These are phyloP conservation scores for Drechmeria coniospora DNA, from an alignment of 2,329 filamentous ascomycete species.

Conservation along the genomic window DNA sequence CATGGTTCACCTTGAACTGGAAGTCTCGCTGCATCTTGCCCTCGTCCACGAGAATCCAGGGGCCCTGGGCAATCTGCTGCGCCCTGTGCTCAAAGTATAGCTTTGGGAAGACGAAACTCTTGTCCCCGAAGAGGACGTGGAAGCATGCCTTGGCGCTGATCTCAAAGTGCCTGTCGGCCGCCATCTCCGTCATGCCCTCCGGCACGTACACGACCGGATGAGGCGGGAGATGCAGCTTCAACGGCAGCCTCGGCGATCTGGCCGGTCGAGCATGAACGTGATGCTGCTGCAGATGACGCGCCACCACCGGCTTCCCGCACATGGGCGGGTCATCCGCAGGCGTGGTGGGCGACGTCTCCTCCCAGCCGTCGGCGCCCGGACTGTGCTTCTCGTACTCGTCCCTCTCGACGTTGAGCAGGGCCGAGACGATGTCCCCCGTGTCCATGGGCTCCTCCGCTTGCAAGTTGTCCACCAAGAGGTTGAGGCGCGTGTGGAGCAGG, in stretches of 20 bases:
- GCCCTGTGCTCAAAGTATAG: conserved; percentile 73
- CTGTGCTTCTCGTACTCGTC: conserved; percentile 41
- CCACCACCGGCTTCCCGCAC: conserved; percentile 19
- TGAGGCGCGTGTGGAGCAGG: conserved; percentile 68
- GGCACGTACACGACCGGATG: conserved; percentile 76
- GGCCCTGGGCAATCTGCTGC: conserved; percentile 67
- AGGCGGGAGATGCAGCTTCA: conserved; percentile 68
- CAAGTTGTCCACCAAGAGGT: conserved; percentile 69
- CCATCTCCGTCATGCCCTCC: conserved; percentile 59
- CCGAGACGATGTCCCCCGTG: conserved; percentile 54
- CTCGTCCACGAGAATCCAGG: conserved; percentile 61
- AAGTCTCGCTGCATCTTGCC: conserved; percentile 65
- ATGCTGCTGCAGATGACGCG: conserved; percentile 16
- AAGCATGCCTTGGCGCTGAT: conserved; percentile 90
- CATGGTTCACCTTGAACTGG: conserved; percentile 57
- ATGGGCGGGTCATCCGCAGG: conserved; percentile 41
- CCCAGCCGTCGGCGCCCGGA: conserved; percentile 79
- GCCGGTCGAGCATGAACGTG: conserved; percentile 16
- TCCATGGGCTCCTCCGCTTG: conserved; percentile 54
- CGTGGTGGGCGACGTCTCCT: conserved; percentile 52
- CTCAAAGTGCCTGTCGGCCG: conserved; percentile 70
- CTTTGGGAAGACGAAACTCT: conserved; percentile 84
- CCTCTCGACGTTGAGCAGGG: conserved; percentile 60
- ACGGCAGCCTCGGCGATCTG: conserved; percentile 24
- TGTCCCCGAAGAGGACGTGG: conserved; percentile 92